Evolutionary conservation across 805 yeast species (phyloP).

Genomic region (Saccharomycopsis capsularis): DNA sequence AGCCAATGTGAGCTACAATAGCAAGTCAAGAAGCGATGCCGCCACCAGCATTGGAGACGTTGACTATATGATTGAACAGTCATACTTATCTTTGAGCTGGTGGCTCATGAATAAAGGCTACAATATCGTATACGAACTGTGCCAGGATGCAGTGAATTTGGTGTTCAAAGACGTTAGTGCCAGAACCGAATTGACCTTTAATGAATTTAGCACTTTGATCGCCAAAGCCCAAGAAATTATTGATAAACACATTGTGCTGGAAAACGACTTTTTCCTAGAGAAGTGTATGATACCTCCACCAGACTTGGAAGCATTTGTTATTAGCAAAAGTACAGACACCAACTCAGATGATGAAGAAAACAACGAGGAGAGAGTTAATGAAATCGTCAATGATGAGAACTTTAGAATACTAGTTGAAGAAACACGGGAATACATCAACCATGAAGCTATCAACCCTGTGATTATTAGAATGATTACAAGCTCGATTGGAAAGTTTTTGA

Average conservation of each 20-base stretch:
- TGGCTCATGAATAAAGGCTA: constrained; percentile 90
- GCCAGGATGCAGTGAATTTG: constrained; percentile 49
- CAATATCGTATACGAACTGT: constrained; percentile 45
- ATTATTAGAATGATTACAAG: constrained; percentile 31
- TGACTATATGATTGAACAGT: constrained; percentile 63
- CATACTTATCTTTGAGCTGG: constrained; percentile 84
- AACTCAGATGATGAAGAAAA: constrained; percentile 26
- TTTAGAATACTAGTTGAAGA: constrained; percentile 39
- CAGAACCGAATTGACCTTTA: constrained; percentile 58
- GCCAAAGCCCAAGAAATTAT: constrained; percentile 34
- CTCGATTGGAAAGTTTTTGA: constrained; percentile 32
- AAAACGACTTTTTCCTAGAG: constrained; percentile 35
- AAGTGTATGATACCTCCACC: constrained; percentile 29
- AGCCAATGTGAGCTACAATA: constrained; percentile 44
- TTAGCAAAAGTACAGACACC: constrained; percentile 42
- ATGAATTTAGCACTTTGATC: constrained; percentile 47
- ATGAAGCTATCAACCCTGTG: constrained; percentile 28
- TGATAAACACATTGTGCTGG: constrained; percentile 26
- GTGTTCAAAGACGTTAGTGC: constrained; percentile 64
- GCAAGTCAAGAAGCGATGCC: constrained; percentile 20
- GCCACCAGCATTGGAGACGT: constrained; percentile 24
- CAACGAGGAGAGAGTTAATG: constrained; percentile 17
- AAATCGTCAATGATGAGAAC: constrained; percentile 22
- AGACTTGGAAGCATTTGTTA: constrained; percentile 30
- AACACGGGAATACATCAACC: constrained; percentile 36